Base-by-base conservation (phyloP, 108 stramenopile genomes). In the Chaetoceros tenuissimus region DNA sequence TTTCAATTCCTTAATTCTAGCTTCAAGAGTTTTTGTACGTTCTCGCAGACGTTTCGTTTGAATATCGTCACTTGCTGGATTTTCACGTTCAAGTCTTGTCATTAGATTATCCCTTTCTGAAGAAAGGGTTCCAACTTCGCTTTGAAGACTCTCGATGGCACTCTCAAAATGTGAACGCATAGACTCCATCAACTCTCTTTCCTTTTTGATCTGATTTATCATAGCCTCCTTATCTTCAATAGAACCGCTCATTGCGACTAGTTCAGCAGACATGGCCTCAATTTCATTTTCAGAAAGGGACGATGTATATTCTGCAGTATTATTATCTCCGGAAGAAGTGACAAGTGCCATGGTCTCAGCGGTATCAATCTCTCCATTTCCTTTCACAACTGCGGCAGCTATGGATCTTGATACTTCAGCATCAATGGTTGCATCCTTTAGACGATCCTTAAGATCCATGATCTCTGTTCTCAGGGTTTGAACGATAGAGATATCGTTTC, bases 141-240 rank as follows among this genome's bases (percentile, higher is more conserved):
- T 51, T 48, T 77, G 69, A 23, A 83, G 63, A 23, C 52, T 31
- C 25, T 56, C 44, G 51, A 83, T 5, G 13, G 77, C 77, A 40
- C 53, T 64, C 30, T 74, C 67, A 28, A 73, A 72, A 57, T 84
- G 82, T 17, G 43, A 24, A 48, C 73, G 63, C 45, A 84, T 48
- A 25, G 28, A 59, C 13, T 80, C 77, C 60, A 74, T 71, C 53
- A 64, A 65, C 31, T 69, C 71, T 27, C 75, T 51, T 53, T 82
- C 81, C 47, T 68, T 64, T 16, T 59, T 57, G 19, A 74, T 70
- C 24, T 73, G 66, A 3, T 46, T 28, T 17, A 69, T 54, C 74
- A 78, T 78, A 10, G 60, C 71, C 55, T 82, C 78, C 66, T 82
- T 82, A 55, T 69, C 59, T 27, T 75, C 71, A 44, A 82, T 82